Evolutionary conservation across 257 asterid species (phyloP).

Genomic region (Cruciata laevipes): DNA sequence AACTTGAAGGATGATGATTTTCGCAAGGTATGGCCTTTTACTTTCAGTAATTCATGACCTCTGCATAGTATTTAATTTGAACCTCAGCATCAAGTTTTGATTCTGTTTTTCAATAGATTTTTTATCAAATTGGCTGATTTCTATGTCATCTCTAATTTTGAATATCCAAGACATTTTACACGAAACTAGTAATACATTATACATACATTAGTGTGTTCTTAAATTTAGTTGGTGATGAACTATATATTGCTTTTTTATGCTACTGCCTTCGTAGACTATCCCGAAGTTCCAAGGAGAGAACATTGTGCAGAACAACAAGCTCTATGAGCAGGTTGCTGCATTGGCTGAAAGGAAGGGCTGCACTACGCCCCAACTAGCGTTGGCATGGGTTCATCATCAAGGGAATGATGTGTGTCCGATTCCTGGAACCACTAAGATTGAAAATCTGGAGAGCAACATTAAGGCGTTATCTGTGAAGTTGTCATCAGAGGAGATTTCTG

Average conservation of each 20-base stretch:
- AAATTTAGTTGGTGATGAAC: background rate
- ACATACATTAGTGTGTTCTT: background rate
- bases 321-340: slow-evolving; percentile 18
- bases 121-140: background rate
- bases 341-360: slow-evolving; percentile 29
- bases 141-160: background rate
- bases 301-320: slow-evolving; percentile 20
- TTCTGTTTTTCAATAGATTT: background rate
- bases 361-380: slow-evolving; percentile 32
- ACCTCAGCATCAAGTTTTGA: background rate
- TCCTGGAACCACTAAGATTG: slow-evolving; percentile 23
- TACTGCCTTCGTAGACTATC: background rate
- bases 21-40: slow-evolving; percentile 17
- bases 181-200: background rate
- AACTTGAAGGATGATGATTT: slow-evolving; percentile 18
- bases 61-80: background rate
- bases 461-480: slow-evolving; percentile 27
- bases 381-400: slow-evolving; percentile 34
- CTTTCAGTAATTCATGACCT: background rate
- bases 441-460: slow-evolving; percentile 29
- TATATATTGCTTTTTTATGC: background rate
- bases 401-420: slow-evolving; percentile 37
- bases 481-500: slow-evolving; percentile 23
- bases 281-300: slow-evolving; percentile 22
- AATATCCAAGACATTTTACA: background rate